phyloP scores from a whole-genome alignment of 768 basidiomycete species.

The Agrocybe chaxingu region DNA sequence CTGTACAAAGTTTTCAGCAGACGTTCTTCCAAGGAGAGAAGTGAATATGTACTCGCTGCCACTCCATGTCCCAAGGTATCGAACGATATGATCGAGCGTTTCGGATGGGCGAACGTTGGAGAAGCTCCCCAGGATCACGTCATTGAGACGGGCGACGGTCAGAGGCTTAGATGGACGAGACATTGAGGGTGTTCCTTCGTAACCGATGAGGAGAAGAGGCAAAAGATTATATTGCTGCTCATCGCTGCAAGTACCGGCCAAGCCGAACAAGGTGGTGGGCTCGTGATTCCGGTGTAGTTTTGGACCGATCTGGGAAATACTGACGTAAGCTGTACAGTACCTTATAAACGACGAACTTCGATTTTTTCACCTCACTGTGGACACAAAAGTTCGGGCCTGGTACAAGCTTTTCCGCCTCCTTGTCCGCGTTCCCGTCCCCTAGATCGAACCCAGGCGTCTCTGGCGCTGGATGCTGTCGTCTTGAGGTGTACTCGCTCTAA shows the following conservation, averaged over 20 bases:
- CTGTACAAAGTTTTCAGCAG: constrained; percentile 30
- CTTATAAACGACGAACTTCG: constrained; percentile 15
- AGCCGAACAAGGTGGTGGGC: constrained; percentile 3
- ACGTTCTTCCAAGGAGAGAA: not conserved
- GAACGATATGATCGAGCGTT: constrained; percentile 67
- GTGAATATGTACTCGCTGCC: constrained; percentile 68
- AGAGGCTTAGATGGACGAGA: constrained; percentile 44
- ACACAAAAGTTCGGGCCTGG: constrained; percentile 94
- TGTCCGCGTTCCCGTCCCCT: constrained; percentile 95
- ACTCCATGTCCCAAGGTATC: constrained; percentile 80
- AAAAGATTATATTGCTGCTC: constrained; percentile 4
- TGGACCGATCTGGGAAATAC: constrained; percentile 31
- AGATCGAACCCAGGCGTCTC: constrained; percentile 47
- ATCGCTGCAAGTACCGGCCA: not conserved
- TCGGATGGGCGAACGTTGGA: constrained; percentile 54
- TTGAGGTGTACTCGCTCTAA: constrained; percentile 38
- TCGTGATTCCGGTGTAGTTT: constrained; percentile 20
- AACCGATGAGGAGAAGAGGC: not conserved
- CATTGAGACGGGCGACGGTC: constrained; percentile 52
- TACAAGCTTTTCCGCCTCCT: constrained; percentile 77
- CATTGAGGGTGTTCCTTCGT: constrained; percentile 32
- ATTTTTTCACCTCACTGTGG: constrained; percentile 43
- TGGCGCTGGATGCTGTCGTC: constrained; percentile 29
- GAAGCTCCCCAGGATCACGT: constrained; percentile 64
- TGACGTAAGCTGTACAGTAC: constrained; percentile 39